Conservation (phyloP, 169 alveolate species). For the Babesia ovis region DNA sequence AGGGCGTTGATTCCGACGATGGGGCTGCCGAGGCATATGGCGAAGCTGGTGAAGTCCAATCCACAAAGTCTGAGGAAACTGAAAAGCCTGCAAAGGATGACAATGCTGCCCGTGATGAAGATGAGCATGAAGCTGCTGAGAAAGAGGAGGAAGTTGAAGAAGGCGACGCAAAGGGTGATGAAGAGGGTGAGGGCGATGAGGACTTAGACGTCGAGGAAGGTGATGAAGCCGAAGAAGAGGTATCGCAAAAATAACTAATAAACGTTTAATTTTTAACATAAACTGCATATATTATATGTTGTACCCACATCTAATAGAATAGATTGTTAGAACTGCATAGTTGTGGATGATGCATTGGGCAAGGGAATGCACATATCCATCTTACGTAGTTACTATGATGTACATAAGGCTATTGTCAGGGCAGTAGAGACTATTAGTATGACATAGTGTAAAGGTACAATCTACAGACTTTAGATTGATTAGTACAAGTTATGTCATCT, state of each 20-base stretch:
- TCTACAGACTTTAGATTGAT: too few species aligned
- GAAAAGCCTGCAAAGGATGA: conserved; percentile 24
- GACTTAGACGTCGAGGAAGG: conserved; percentile 28
- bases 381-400: too few species aligned
- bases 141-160: conserved; percentile 13
- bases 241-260: too few species aligned
- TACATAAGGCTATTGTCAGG: too few species aligned
- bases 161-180: conserved; percentile 13
- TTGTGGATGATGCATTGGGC: too few species aligned
- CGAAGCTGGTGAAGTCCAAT: conserved; percentile 21
- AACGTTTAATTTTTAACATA: too few species aligned
- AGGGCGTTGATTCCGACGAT: conserved; percentile 38
- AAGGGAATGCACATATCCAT: too few species aligned
- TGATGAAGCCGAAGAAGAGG: conserved; percentile 19
- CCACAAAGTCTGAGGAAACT: not conserved
- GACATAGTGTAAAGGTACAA: too few species aligned
- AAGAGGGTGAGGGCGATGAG: conserved; percentile 38
- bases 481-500: not conserved
- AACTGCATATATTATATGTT: too few species aligned
- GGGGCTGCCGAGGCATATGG: conserved; percentile 45
- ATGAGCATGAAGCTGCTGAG: conserved; percentile 20
- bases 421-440: too few species aligned
- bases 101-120: conserved; percentile 29
- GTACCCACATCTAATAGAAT: too few species aligned
- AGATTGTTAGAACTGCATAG: too few species aligned